Percentiles rank a stretch among this genome's conserved stretches.
Conservation (phyloP, 305 asterid species). For the Fraxinus ornus region DNA sequence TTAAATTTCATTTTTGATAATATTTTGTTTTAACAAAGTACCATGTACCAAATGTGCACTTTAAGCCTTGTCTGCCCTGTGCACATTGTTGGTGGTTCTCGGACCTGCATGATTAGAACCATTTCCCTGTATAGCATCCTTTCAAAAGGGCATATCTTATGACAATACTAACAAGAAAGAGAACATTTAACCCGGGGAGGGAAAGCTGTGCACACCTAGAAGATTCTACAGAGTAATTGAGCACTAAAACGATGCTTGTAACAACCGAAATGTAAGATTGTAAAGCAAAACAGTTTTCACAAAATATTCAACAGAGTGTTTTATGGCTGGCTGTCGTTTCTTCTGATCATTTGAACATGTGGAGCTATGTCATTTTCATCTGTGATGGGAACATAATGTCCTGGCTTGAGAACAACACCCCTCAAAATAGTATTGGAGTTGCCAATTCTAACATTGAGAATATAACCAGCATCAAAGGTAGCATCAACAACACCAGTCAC, state of each 20-base stretch:
- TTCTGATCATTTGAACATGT: conserved; percentile 58
- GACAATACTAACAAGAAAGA: not conserved
- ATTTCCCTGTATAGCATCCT: not conserved
- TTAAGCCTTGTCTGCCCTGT: not conserved
- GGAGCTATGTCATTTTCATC: conserved; percentile 79
- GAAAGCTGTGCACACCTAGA: not conserved
- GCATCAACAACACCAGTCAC: conserved; percentile 84
- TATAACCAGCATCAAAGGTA: conserved; percentile 77
- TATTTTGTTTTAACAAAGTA: no score
- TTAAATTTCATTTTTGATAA: not conserved
- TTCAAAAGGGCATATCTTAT: not conserved
- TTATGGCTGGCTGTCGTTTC: conserved; percentile 25
- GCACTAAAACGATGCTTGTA: not conserved
- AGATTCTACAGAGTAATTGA: not conserved
- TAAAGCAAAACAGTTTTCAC: not conserved
- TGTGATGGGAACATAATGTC: conserved; percentile 63
- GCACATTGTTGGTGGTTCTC: not conserved
- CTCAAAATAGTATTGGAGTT: conserved; percentile 55
- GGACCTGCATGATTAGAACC: not conserved
- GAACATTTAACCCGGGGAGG: not conserved
- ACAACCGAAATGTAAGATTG: not conserved
- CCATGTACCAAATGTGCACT: not conserved
- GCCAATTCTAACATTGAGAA: conserved; percentile 72
- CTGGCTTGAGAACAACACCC: conserved; percentile 89
- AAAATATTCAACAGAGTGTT: not conserved